Base-by-base conservation (phyloP, 2,329 filamentous ascomycete species). In the Didymellaceae sp. region DNA sequence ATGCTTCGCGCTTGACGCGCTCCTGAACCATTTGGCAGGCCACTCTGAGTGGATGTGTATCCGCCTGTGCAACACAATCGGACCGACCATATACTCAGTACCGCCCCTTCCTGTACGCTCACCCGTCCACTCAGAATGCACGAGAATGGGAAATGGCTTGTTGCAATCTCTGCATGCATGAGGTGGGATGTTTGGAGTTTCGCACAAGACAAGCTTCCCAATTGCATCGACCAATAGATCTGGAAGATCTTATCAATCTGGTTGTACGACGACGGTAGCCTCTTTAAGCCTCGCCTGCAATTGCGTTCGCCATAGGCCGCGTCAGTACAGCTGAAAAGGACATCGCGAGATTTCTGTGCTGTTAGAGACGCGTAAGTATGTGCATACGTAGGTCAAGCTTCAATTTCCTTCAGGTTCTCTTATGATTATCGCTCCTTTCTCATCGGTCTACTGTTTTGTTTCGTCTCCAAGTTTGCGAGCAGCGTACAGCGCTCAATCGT, bases 331-430 rank as follows among this genome's bases (percentile, higher is more conserved):
- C 42, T 46, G 25, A 28, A 52, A 52, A 46, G 31, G 26, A 46
- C 31, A 52, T 45, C 30, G 33, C 32, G 41, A 56, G 32, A 46
- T 40, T 24, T 30, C 30, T 34, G 49, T 33, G 44, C 46, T 42
- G 37, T 42, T 26, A 46, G 18, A 46, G 48, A 37, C 48, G 47
- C 52, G 52, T 58, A 52, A 43, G 45, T 58, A 52, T 45, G 45
- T 46, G 37, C 18, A 52, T 22, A 42, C 52, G 47, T 52, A 52
- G 48, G 48, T 41, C 14, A 18, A 24, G 7, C 13, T 22, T 10
- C 24, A 26, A 22, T 39, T 16, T 25, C 11, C 37, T 7, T 33
- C n/a, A 11, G 40, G 14, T 30, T 39, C 18, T 28, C 7, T 26
- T 37, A 17, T 46, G 13, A 16, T 32, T 33, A 18, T 37, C 5